Conservation (phyloP, 768 basidiomycete genomes). For the Kondoa subrosea region DNA sequence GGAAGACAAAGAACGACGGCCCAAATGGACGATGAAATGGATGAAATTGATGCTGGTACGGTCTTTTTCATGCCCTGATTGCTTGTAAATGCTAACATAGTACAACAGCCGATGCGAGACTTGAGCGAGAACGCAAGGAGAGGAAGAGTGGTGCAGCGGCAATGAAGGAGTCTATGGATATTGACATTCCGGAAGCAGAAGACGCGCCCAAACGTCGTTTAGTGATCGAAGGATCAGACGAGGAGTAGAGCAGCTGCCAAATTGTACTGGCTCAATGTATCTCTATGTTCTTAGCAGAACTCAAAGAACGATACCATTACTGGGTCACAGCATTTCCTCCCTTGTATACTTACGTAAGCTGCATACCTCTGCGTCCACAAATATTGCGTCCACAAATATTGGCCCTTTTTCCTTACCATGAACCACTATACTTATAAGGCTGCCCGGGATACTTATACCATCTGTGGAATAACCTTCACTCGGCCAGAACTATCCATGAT, state of each 20-base stretch:
- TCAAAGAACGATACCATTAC: neutral
- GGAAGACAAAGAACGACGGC: neutral
- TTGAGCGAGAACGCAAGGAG: constrained; percentile 7
- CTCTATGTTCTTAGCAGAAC: neutral
- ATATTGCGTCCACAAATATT: too few relatives aligned
- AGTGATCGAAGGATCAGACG: constrained; percentile 17
- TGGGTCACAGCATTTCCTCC: too few relatives aligned
- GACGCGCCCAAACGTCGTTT: constrained; percentile 10
- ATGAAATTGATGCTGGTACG: constrained; percentile 14
- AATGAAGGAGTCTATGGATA: constrained; percentile 1
- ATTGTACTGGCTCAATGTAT: constrained; percentile 3
- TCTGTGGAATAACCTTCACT: too few relatives aligned
- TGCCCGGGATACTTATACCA: too few relatives aligned
- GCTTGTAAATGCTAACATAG: too few relatives aligned
- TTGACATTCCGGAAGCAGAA: constrained; percentile 12
- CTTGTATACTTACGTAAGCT: too few relatives aligned
- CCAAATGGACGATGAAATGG: constrained; percentile 12
- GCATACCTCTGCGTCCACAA: too few relatives aligned
- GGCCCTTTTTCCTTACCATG: too few relatives aligned
- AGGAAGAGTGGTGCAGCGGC: constrained; percentile 5
- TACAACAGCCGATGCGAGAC: constrained; percentile 10
- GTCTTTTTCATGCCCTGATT: neutral
- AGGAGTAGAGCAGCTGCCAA: too few relatives aligned
- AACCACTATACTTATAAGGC: too few relatives aligned
- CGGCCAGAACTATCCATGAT: too few relatives aligned